A percentile compares a stretch with the other conserved stretches of the same genome.
phyloP scores from a whole-genome alignment of 2,329 filamentous ascomycete genomes.

The Fusarium redolens region DNA sequence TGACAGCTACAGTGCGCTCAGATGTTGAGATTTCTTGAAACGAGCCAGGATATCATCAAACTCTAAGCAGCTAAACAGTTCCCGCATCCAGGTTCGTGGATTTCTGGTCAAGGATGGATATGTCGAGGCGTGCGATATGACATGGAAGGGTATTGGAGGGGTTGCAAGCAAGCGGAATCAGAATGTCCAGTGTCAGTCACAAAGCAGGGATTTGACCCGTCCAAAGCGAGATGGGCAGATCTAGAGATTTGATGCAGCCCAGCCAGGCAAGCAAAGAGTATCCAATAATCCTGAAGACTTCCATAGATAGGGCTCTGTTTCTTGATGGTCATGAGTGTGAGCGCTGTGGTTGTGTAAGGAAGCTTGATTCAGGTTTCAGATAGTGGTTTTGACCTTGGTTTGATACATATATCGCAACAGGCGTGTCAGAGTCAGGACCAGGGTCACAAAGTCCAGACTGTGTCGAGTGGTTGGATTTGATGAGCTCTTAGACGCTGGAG shows the following conservation, averaged over 20 bases:
- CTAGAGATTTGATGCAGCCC: slow-evolving; percentile 31
- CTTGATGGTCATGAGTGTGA: background rate
- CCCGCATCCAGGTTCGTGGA: slow-evolving; percentile 42
- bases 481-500: slow-evolving; percentile 18
- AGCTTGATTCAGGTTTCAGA: slow-evolving; percentile 18
- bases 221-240: slow-evolving; percentile 40
- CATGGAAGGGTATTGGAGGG: slow-evolving; percentile 9
- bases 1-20: background rate
- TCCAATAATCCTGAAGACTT: background rate
- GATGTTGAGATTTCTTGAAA: background rate
- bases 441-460: background rate
- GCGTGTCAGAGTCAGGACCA: slow-evolving; percentile 27
- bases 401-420: slow-evolving; percentile 11
- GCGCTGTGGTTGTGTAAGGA: background rate
- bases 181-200: slow-evolving; percentile 34
- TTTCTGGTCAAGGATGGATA: slow-evolving; percentile 24
- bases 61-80: slow-evolving; percentile 21
- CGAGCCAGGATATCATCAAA: slow-evolving; percentile 9
- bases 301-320: background rate
- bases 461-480: background rate
- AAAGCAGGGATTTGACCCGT: slow-evolving; percentile 26
- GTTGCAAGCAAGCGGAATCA: slow-evolving; percentile 34
- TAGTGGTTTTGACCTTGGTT: background rate
- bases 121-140: slow-evolving; percentile 12
- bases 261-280: slow-evolving; percentile 10